Evolutionary conservation across 2,329 filamentous ascomycete genomes (phyloP).

Genomic region (Aspergillus proliferans): DNA sequence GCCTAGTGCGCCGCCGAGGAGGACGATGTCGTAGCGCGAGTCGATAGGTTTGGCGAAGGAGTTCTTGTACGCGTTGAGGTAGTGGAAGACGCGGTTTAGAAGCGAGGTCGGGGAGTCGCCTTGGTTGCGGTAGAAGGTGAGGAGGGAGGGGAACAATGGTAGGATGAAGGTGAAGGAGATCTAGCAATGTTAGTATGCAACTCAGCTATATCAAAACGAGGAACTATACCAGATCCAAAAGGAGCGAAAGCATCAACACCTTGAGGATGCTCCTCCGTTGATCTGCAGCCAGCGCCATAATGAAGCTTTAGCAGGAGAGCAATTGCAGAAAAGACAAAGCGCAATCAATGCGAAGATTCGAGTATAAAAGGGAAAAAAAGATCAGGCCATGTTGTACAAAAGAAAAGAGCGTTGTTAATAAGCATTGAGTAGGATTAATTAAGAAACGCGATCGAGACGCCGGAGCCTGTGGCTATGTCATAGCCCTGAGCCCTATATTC

Average conservation of each 20-base stretch:
- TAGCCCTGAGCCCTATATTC: constrained; percentile 11
- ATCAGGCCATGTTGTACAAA: constrained; percentile 3
- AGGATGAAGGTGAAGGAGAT: constrained; percentile 98
- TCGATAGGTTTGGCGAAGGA: constrained; percentile 89
- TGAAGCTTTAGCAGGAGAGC: background rate
- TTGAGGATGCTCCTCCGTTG: constrained; percentile 73
- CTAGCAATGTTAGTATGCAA: constrained; percentile 42
- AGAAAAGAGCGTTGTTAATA: background rate
- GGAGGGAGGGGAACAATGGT: constrained; percentile 86
- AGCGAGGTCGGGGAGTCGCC: constrained; percentile 61
- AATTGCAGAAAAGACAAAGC: background rate
- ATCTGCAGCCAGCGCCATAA: constrained; percentile 34
- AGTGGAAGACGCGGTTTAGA: constrained; percentile 70
- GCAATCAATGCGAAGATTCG: background rate
- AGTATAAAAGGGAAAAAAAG: constrained; percentile 3
- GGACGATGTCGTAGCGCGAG: constrained; percentile 91
- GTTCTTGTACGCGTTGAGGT: constrained; percentile 90
- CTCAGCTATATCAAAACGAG: background rate
- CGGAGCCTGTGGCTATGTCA: constrained; percentile 5
- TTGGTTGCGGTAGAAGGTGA: constrained; percentile 89
- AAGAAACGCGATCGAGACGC: background rate
- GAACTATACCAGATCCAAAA: constrained; percentile 73
- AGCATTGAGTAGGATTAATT: background rate
- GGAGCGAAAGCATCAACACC: constrained; percentile 81
- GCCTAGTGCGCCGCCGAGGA: constrained; percentile 86